Conservation (phyloP, 768 basidiomycete genomes). For the Mycena kentingensis region DNA sequence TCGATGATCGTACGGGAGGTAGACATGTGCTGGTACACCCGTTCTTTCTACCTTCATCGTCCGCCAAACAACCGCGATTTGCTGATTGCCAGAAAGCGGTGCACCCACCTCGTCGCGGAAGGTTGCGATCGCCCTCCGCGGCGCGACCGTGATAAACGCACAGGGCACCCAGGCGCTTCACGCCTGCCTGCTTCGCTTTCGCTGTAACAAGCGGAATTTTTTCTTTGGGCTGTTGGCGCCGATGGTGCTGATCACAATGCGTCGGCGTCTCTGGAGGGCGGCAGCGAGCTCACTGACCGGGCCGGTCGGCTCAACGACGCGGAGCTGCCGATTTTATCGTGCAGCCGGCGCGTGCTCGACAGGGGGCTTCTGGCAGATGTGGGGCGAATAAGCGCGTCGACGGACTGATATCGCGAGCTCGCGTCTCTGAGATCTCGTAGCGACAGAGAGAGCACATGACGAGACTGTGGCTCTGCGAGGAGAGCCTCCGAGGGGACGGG, state of each 20-base stretch:
- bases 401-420: too few relatives aligned
- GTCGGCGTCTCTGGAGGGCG: neutral
- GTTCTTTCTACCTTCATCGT: neutral
- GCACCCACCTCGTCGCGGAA: neutral
- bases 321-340: neutral
- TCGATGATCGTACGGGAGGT: too few relatives aligned
- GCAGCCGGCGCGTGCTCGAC: constrained; percentile 1
- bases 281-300: neutral
- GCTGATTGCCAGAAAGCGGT: too few relatives aligned
- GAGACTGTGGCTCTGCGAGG: too few relatives aligned
- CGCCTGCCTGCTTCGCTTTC: constrained; percentile 2
- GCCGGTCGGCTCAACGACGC: neutral
- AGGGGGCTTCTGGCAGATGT: neutral
- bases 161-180: too few relatives aligned
- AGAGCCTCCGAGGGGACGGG: too few relatives aligned
- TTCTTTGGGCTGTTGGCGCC: neutral
- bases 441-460: too few relatives aligned
- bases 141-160: neutral
- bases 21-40: neutral
- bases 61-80: neutral
- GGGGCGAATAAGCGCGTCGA: constrained; percentile 6
- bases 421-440: too few relatives aligned
- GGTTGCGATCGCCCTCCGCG: neutral
- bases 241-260: constrained; percentile 5
- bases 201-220: neutral